Evolutionary conservation across 495 filamentous ascomycete species (phyloP), one percentile per base, ranked within the genome.

Genomic region (Articulospora tetracladia): DNA sequence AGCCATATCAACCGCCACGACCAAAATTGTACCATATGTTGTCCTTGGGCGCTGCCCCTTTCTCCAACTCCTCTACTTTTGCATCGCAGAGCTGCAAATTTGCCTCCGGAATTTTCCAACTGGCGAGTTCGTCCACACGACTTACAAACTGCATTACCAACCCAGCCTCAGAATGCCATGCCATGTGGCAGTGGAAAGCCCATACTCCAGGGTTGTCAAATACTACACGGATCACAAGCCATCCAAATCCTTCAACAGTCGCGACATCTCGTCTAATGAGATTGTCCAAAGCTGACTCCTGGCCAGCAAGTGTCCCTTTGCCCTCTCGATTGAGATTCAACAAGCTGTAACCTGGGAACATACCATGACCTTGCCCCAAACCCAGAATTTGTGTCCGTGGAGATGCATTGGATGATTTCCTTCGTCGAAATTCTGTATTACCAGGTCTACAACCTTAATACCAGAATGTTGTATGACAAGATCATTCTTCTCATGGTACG

Each of bases 331-430:
- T 28, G 10, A 66, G 24, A 20, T 56, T 53, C 7, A 66, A 25
- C 27, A 41, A 25, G 1, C 64, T 63, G 64, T 76, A 78, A 0
- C 72, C 69, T 0, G 77, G 76, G 32, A 78, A 81, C 58, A 79
- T 80, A 3, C 82, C 82, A 47, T 79, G 75, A 0, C 83, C 83
- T 47, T 75, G 68, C 24, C 79, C 82, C 0, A 86, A 70, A 86
- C 72, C 71, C 76, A 86, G 75, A 88, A 81, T 25, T 78, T 72
- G 55, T 84, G 76, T 13, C 86, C 86, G 65, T 89, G 86, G 25
- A 89, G 70, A 66, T 89, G 86, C 70, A 86, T 82, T 0, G 86
- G 86, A 57, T 89, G 86, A 58, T 78, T 75, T 44, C 82, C 82
- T 64, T 76, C 74, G 51, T 86, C 83, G 54, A 80, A 74, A 68